Base-by-base conservation (phyloP, 228 moss, liverwort and hornwort genomes). In the Sphagnum magellanicum region DNA sequence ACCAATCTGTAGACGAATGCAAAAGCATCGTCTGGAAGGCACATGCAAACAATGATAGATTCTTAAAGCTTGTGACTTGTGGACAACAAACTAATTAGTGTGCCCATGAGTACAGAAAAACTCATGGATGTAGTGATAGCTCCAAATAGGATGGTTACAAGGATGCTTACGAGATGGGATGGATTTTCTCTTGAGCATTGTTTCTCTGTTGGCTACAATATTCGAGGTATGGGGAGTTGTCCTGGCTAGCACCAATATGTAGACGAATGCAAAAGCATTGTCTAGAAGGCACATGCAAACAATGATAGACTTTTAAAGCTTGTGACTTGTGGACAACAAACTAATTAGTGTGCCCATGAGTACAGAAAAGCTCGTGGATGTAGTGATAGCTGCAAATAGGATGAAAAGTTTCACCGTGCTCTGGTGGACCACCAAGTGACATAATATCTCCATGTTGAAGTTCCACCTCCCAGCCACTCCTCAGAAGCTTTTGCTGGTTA, bases 1-100 rank as follows among this genome's bases (percentile, higher is more conserved):
- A 91, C 79, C 73, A 89, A 93, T 63, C 97, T 86, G 61, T 84
- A 98, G 46, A 98, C 87, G 74, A 90, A 93, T 10, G 91, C 88
- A 60, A 92, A 88, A 6, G 97, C 88, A 73, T 88, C 84, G 66
- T 81, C 89, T 89, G 83, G 50, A 51, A 32, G 32, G 32, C 32
- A 32, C 32, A 32, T 32, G 32, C 32, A 32, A 32, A 32, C 32
- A 32, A 32, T 32, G 32, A 32, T 32, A 32, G 32, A 32, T 1
- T 32, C 0, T 32, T 32, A 32, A 32, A 32, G 32, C 32, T 32
- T 32, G 1, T 32, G 32, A 32, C 32, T 32, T 32, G 32, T 32
- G 32, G 32, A 32, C 32, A 32, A 32, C 32, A 32, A 32, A 32
- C 1, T 32, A 32, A 32, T 32, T 32, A 32, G 32, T 32, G 32